Percentiles rank a stretch among this genome's conserved stretches.
Evolutionary conservation across 1,139 yeast genomes (phyloP).

Genomic region (Debaryomyces sp.): DNA sequence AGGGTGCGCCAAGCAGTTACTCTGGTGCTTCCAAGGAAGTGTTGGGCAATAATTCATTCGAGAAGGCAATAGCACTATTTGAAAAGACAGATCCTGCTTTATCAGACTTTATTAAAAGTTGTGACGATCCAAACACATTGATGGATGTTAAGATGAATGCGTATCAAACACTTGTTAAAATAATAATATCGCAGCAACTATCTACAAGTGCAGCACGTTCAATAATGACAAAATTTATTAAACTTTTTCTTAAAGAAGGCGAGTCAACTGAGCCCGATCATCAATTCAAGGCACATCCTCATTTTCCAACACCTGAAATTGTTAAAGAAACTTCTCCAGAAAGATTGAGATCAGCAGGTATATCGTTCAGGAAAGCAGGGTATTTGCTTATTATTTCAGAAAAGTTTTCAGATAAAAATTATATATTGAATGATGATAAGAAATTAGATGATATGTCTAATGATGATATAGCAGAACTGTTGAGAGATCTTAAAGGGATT

Average conservation of each 20-base stretch:
- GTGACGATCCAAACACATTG: not conserved
- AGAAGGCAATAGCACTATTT: not conserved
- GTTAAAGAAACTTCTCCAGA: not conserved
- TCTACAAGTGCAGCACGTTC: conserved; percentile 1
- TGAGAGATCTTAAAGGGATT: not conserved
- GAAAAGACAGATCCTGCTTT: conserved; percentile 3
- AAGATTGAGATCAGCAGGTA: conserved; percentile 3
- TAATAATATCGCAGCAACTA: conserved; percentile 1
- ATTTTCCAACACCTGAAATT: conserved; percentile 2
- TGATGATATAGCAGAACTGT: not conserved
- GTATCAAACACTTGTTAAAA: conserved; percentile 3
- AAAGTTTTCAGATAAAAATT: not conserved
- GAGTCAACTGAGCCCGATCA: not conserved
- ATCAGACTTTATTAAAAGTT: conserved; percentile 3
- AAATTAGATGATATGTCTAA: not conserved
- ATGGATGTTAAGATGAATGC: conserved; percentile 4
- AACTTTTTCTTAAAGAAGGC: conserved; percentile 2
- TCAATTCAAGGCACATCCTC: conserved; percentile 1
- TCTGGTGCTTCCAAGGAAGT: not conserved
- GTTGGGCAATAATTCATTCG: not conserved
- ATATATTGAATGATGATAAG: not conserved
- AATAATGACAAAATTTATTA: not conserved
- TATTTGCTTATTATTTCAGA: conserved; percentile 1
- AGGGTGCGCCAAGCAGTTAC: not conserved
- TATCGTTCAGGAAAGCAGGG: conserved; percentile 3